Evolutionary conservation across 805 yeast genomes (phyloP).

Genomic region (Metschnikowia proteae): DNA sequence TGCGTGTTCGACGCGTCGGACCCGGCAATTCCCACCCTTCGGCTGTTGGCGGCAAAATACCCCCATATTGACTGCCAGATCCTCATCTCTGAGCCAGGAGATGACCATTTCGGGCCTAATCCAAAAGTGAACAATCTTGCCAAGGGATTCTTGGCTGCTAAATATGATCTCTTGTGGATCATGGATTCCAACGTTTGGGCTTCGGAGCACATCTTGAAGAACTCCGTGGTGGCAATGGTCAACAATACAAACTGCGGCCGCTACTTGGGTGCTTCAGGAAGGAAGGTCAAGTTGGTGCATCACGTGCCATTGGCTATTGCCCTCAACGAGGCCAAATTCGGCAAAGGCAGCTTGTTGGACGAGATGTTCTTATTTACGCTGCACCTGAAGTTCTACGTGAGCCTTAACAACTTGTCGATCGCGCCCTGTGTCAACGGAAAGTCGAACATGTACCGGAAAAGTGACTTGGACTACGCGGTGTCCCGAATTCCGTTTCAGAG

Average conservation of each 20-base stretch:
- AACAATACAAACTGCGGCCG: conserved; percentile 52
- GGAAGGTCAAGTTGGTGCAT: conserved; percentile 66
- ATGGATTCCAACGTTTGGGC: conserved; percentile 86
- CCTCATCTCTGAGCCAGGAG: conserved; percentile 43
- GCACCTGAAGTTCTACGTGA: conserved; percentile 80
- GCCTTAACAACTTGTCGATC: conserved; percentile 65
- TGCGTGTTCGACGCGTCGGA: conserved; percentile 67
- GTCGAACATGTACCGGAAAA: conserved; percentile 69
- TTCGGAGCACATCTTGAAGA: conserved; percentile 54
- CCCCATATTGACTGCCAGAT: conserved; percentile 58
- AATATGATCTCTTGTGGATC: conserved; percentile 75
- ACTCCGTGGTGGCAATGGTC: conserved; percentile 55
- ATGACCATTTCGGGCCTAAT: conserved; percentile 69
- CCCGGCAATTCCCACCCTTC: conserved; percentile 59
- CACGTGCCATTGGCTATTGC: conserved; percentile 69
- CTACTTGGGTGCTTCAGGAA: conserved; percentile 18
- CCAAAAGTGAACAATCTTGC: conserved; percentile 85
- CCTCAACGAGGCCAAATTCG: conserved; percentile 9
- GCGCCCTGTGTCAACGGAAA: conserved; percentile 94
- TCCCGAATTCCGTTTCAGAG: conserved; percentile 27
- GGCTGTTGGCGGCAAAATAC: conserved; percentile 46
- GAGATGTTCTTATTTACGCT: conserved; percentile 82
- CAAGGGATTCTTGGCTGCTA: conserved; percentile 70
- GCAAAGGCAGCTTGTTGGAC: conserved; percentile 44
- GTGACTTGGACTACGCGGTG: conserved; percentile 61